Base-by-base conservation (phyloP, 2,329 filamentous ascomycete genomes). In the Fonsecaea multimorphosa region DNA sequence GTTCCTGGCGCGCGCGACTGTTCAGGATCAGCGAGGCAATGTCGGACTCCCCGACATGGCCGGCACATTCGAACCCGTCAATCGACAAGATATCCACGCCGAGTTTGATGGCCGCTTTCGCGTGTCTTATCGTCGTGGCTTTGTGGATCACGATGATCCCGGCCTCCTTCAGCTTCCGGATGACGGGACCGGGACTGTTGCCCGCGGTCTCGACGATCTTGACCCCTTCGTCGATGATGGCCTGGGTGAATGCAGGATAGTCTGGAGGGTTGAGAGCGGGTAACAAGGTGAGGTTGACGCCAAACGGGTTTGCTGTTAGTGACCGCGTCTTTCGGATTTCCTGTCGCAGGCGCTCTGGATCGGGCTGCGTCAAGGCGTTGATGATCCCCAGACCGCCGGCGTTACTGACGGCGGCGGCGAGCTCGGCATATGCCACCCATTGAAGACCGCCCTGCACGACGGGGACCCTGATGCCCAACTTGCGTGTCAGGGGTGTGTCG, bases 71-170 rank as follows among this genome's bases (percentile, higher is more conserved):
- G 77, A 99, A 98, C 46, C 95, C 95, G 76, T 99, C 95, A 73
- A 99, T 98, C 71, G 90, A 93, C 65, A 99, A 82, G 80, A 99
- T 98, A 79, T 99, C 95, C 4, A 97, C 95, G 69, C 95, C 95
- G 44, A 98, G 88, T 80, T 96, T 97, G 66, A 96, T 86, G 57
- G 95, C 95, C 70, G 90, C 92, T 78, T 92, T 87, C 19, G 95
- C 95, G 77, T 99, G 95, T 61, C 93, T 85, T 80, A 99, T 96
- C 3, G 92, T 96, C 7, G 95, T 99, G 84, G 95, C 98, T 82
- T 99, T 99, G 86, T 99, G 95, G 64, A 99, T 83, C 72, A 99
- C 88, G 62, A 86, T 94, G 74, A 87, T 86, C 61, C 87, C 88
- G 4, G 89, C 91, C 68, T 86, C 86, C 82, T 98, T 99, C 61